A percentile compares a stretch with the other conserved stretches of the same genome.
phyloP scores from a whole-genome alignment of 2,329 filamentous ascomycete species.

The Bretziella fagacearum region DNA sequence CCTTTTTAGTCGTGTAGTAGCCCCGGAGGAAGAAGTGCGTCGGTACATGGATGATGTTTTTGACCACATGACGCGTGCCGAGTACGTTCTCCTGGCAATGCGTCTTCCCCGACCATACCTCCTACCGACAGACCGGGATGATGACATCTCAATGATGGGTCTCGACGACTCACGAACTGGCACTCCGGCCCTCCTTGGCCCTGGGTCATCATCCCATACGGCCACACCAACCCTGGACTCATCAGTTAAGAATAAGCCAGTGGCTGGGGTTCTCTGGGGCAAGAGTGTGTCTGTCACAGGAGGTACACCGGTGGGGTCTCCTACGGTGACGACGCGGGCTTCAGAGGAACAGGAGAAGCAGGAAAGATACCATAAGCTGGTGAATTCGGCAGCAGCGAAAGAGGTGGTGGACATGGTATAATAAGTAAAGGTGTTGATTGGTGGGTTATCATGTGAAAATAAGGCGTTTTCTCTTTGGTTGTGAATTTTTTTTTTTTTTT shows the following conservation, averaged over 20 bases:
- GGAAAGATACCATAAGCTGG: conserved; percentile 23
- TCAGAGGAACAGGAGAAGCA: conserved; percentile 23
- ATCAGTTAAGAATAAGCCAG: neutral
- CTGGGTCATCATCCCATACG: conserved; percentile 19
- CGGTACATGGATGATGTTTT: conserved; percentile 55
- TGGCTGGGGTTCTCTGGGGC: conserved; percentile 23
- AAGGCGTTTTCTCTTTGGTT: neutral
- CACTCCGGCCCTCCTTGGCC: conserved; percentile 20
- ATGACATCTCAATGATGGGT: conserved; percentile 19
- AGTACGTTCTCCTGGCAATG: conserved; percentile 52
- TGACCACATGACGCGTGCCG: conserved; percentile 50
- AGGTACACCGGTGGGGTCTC: neutral
- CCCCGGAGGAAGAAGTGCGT: conserved; percentile 43
- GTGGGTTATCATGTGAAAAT: no score
- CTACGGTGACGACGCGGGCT: neutral
- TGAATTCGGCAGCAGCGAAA: conserved; percentile 24
- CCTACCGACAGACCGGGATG: conserved; percentile 19
- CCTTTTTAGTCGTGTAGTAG: conserved; percentile 42
- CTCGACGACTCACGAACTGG: conserved; percentile 20
- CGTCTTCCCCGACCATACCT: conserved; percentile 33
- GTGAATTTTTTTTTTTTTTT: conserved; percentile 1
- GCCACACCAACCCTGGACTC: neutral
- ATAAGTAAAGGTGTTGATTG: neutral
- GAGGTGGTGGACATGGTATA: conserved; percentile 18
- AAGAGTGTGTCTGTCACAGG: conserved; percentile 14